These are phyloP conservation scores for Salix brachista DNA, from an alignment of 345 rosid species.

Conservation along the genomic window DNA sequence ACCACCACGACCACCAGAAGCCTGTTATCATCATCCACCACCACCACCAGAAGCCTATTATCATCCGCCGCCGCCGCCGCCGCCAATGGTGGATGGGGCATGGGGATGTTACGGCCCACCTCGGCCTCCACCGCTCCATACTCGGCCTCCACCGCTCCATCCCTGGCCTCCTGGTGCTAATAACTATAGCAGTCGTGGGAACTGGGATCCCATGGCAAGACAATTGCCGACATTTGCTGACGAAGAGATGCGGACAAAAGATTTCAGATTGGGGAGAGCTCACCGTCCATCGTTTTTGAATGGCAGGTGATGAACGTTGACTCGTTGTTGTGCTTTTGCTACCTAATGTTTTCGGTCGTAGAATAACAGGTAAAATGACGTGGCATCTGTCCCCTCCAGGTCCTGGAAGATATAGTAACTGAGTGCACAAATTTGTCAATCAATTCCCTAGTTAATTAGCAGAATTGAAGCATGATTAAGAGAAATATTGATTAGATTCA, in stretches of 20 bases:
- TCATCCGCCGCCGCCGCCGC: background rate
- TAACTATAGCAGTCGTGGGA: background rate
- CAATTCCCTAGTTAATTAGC: no score
- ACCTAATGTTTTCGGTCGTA: no score
- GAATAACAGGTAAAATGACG: no score
- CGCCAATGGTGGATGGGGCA: background rate
- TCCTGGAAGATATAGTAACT: no score
- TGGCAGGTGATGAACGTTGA: background rate
- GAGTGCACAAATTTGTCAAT: no score
- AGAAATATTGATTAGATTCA: no score
- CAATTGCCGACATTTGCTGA: background rate
- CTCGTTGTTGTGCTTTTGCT: no score
- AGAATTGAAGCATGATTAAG: no score
- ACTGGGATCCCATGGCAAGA: background rate
- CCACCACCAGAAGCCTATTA: background rate
- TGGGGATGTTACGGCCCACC: background rate
- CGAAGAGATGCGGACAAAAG: background rate
- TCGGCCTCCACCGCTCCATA: background rate
- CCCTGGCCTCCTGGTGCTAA: background rate
- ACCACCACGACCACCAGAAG: background rate
- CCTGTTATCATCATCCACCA: background rate
- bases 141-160: background rate
- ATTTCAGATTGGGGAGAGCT: background rate
- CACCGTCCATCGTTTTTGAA: background rate
- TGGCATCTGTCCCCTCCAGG: no score